A percentile compares a stretch with the other conserved stretches of the same genome.
phyloP scores from a whole-genome alignment of 306 rosid species.

The Quercus agrifolia region DNA sequence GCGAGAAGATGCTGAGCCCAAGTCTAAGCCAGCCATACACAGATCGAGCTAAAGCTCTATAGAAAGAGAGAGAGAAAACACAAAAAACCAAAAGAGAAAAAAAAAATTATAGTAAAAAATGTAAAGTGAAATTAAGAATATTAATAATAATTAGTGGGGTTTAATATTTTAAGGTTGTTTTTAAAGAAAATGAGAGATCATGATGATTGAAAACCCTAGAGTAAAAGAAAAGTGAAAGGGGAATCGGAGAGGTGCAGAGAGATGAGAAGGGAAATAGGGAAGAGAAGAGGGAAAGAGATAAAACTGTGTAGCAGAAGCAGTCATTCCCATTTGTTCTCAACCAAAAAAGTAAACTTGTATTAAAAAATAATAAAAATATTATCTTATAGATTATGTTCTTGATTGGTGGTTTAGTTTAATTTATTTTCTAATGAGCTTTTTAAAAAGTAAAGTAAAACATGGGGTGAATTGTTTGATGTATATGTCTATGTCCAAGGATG shows the following conservation, averaged over 20 bases:
- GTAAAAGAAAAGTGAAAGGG: conserved; percentile 26
- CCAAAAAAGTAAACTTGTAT: conserved; percentile 4
- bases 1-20: conserved; percentile 94
- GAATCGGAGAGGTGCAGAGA: conserved; percentile 31
- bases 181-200: conserved; percentile 16
- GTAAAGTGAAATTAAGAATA: not conserved
- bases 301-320: conserved; percentile 17
- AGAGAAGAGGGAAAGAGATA: not conserved
- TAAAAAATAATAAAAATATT: not conserved
- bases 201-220: conserved; percentile 32
- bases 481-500: not conserved
- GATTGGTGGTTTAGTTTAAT: not conserved
- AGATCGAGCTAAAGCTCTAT: conserved; percentile 25
- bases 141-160: not conserved
- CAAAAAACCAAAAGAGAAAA: conserved; percentile 32
- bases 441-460: not conserved
- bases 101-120: conserved; percentile 26
- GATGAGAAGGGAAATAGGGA: conserved; percentile 14
- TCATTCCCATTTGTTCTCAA: conserved; percentile 14
- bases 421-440: not conserved
- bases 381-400: not conserved
- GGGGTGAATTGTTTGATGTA: not conserved
- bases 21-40: conserved; percentile 95
- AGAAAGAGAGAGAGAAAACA: too few species aligned
- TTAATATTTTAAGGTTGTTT: conserved; percentile 17